phyloP scores from a whole-genome alignment of 1,284 basidiomycete species.

The Uromyces viciae-fabae region DNA sequence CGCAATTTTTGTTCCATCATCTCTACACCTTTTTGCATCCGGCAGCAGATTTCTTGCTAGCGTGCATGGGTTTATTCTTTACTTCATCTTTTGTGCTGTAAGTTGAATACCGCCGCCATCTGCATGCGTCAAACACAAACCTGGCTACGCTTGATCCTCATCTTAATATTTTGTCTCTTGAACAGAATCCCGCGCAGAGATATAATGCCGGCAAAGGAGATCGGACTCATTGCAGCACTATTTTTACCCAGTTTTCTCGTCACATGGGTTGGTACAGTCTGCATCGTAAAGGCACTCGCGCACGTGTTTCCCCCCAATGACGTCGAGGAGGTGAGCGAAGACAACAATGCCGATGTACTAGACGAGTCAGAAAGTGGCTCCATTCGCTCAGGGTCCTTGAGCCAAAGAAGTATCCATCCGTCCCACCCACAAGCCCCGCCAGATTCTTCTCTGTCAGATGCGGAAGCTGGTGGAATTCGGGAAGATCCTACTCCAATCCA shows the following conservation, averaged over 20 bases:
- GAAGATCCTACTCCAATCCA: no score
- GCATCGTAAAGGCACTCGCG: constrained; percentile 14
- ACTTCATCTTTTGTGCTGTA: constrained; percentile 44
- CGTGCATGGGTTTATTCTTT: constrained; percentile 42
- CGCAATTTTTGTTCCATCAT: constrained; percentile 20
- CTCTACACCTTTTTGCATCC: constrained; percentile 30
- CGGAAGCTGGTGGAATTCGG: no score
- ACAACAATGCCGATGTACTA: constrained; percentile 18
- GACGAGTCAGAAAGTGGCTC: background rate
- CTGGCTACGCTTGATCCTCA: background rate
- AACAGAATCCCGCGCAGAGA: constrained; percentile 33
- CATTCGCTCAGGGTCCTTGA: background rate
- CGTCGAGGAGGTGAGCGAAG: background rate
- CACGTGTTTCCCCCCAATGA: background rate
- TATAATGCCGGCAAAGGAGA: constrained; percentile 33
- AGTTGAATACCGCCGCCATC: background rate
- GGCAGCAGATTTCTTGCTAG: constrained; percentile 21
- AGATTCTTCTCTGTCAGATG: no score
- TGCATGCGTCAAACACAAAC: no score
- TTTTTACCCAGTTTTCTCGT: constrained; percentile 28
- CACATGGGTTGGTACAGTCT: constrained; percentile 40
- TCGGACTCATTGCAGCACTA: constrained; percentile 31
- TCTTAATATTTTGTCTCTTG: background rate
- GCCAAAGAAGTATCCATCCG: background rate
- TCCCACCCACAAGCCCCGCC: background rate